phyloP scores from a whole-genome alignment of 345 rosid genomes.

The Psidium friedrichsthalianum region DNA sequence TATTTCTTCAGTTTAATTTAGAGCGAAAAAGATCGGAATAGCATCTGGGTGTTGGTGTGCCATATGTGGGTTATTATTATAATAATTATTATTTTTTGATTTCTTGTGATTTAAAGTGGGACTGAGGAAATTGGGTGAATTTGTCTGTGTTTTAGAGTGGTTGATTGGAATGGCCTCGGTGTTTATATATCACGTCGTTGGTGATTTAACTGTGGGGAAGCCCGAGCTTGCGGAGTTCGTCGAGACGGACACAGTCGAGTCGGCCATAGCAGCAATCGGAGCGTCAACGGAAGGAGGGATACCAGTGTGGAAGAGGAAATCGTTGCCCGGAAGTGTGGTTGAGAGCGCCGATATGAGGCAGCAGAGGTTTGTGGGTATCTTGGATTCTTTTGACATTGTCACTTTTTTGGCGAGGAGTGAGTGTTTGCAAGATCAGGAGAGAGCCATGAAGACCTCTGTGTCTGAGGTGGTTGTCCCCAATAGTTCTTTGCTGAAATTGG shows the following conservation, averaged over 20 bases:
- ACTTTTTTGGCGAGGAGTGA: conserved; percentile 65
- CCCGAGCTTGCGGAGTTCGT: conserved; percentile 81
- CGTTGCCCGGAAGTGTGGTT: conserved; percentile 22
- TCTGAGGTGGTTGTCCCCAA: conserved; percentile 60
- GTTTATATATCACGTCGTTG: conserved; percentile 83
- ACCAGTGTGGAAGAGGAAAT: conserved; percentile 80
- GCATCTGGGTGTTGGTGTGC: background rate
- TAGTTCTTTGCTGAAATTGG: conserved; percentile 52
- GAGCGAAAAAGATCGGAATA: background rate
- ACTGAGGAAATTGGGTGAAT: background rate
- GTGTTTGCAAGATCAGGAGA: conserved; percentile 71
- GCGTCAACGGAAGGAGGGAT: conserved; percentile 90
- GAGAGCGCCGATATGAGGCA: conserved; percentile 70
- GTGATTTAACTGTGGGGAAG: conserved; percentile 98
- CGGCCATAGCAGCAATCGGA: conserved; percentile 75
- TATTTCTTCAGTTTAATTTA: background rate
- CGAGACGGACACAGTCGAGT: conserved; percentile 79
- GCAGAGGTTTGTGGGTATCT: conserved; percentile 79
- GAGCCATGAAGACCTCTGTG: conserved; percentile 70
- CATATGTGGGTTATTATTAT: background rate
- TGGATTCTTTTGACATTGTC: conserved; percentile 76
- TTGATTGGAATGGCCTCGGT: conserved; percentile 61
- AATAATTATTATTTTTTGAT: background rate
- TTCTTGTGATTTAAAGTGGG: background rate
- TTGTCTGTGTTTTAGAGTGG: background rate